Base-by-base conservation (phyloP, 2,329 filamentous ascomycete genomes). In the Paramyrothecium roridum region DNA sequence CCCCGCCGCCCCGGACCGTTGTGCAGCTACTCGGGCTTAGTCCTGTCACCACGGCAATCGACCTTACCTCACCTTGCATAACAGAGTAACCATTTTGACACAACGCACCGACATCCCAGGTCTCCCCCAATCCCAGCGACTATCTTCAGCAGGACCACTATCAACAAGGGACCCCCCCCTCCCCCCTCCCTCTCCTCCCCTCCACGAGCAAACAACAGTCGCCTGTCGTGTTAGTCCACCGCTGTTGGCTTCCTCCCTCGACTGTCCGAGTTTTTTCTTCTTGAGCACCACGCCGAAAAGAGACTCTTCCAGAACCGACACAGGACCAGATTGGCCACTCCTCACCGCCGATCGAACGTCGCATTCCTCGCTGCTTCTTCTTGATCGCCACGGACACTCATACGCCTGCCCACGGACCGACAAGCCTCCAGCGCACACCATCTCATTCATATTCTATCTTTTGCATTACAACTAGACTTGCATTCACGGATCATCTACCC, bases 281-380 rank as follows among this genome's bases (percentile, higher is more conserved):
- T 30, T 30, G 26, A 30, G 10, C 26, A 43, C 6, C 7, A 16
- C 37, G 13, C 37, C 37, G 37, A 43, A 43, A 43, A 16, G 37
- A 19, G 37, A 43, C 37, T 43, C n/a, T 43, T 43, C 37, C 37
- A 43, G n/a, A 16, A 6, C 37, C 13, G 6, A 43, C 4, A 19
- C 37, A 13, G 37, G 37, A 17, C 37, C 37, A 43, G 37, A 43
- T 43, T 43, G 37, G 52, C 26, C 34, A 50, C 56, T 50, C 50
- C 53, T 57, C 56, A 57, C 56, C 56, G 56, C 53, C 50, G 56
- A 57, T 57, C 56, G 45, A 53, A 50, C 56, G 53, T 57, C 53
- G 33, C 47, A 30, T 30, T 30, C 10, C 26, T 10, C 10, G 26
- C 26, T 30, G 10, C 26, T 30, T 30, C 26, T 4, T 30, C 26